phyloP scores from a whole-genome alignment of 345 rosid genomes.

The Erodium maritimum region DNA sequence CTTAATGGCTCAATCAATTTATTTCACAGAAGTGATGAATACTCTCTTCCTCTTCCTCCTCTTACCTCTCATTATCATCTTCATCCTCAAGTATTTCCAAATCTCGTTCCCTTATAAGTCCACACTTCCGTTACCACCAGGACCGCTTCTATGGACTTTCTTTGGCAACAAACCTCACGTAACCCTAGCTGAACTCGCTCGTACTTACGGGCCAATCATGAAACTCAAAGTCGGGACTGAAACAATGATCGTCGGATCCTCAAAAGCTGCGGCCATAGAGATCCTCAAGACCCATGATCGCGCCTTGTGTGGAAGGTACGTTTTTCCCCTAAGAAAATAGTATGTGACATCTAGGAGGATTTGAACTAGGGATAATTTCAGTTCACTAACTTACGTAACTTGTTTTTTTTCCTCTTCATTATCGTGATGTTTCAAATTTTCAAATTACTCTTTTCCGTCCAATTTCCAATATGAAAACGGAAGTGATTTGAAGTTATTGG shows the following conservation, averaged over 20 bases:
- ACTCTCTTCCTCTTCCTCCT: constrained; percentile 14
- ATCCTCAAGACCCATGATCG: constrained; percentile 23
- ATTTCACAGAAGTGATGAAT: constrained; percentile 1
- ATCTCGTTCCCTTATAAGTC: not conserved
- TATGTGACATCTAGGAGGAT: too few relatives aligned
- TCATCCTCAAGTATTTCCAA: constrained; percentile 12
- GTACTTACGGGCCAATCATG: constrained; percentile 20
- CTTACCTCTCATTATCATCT: constrained; percentile 6
- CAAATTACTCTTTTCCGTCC: too few relatives aligned
- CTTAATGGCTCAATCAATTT: too few relatives aligned
- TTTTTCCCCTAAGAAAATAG: constrained; percentile 13
- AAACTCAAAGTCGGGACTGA: constrained; percentile 22
- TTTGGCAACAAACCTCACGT: constrained; percentile 26
- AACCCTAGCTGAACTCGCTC: constrained; percentile 11
- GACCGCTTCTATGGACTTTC: constrained; percentile 25
- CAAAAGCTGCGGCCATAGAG: constrained; percentile 19
- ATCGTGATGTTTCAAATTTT: too few relatives aligned
- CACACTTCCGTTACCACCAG: constrained; percentile 20
- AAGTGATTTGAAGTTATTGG: too few relatives aligned
- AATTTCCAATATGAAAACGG: too few relatives aligned
- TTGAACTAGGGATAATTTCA: too few relatives aligned
- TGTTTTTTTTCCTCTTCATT: too few relatives aligned
- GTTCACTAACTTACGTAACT: too few relatives aligned
- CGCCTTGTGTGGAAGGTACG: constrained; percentile 22
- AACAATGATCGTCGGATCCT: constrained; percentile 22